Percentiles rank a stretch among this genome's conserved stretches.
These are phyloP conservation scores for Colletotrichum tamarilloi DNA, from an alignment of 2,329 filamentous ascomycete genomes.

Conservation along the genomic window DNA sequence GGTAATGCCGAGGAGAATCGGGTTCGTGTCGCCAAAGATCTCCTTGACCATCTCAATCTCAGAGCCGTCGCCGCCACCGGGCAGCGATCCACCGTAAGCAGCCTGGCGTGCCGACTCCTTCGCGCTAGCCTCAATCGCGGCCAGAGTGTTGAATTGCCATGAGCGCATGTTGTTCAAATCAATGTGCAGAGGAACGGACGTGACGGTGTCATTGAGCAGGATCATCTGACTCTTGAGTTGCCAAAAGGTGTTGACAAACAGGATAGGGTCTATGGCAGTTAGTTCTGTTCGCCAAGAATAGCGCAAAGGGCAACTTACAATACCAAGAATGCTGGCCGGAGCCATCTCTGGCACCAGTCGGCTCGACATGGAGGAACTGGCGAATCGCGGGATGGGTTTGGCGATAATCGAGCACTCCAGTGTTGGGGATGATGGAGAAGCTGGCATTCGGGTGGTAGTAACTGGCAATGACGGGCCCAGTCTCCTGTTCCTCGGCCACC, in stretches of 20 bases:
- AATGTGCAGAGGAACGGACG: slow-evolving; percentile 83
- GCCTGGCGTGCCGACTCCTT: slow-evolving; percentile 85
- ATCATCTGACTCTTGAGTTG: slow-evolving; percentile 93
- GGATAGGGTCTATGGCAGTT: slow-evolving; percentile 71
- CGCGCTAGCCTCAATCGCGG: slow-evolving; percentile 86
- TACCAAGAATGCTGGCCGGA: slow-evolving; percentile 94
- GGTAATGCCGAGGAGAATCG: slow-evolving; percentile 88
- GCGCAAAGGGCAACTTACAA: slow-evolving; percentile 52
- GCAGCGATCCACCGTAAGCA: slow-evolving; percentile 76
- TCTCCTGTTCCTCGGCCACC: slow-evolving; percentile 61
- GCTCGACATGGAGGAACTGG: slow-evolving; percentile 83
- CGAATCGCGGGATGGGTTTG: slow-evolving; percentile 78
- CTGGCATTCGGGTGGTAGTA: slow-evolving; percentile 98
- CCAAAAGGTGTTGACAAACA: slow-evolving; percentile 98
- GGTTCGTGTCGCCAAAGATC: slow-evolving; percentile 92
- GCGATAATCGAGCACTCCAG: slow-evolving; percentile 75
- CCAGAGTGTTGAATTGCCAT: slow-evolving; percentile 91
- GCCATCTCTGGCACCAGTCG: slow-evolving; percentile 82
- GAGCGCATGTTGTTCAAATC: slow-evolving; percentile 83
- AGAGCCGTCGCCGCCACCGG: slow-evolving; percentile 86
- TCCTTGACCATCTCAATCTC: slow-evolving; percentile 99
- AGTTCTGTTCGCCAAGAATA: not conserved
- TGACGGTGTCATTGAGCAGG: slow-evolving; percentile 89
- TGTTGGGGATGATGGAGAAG: slow-evolving; percentile 85
- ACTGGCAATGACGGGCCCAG: slow-evolving; percentile 78